phyloP scores from a whole-genome alignment of 2,329 filamentous ascomycete genomes.

The Fusarium miscanthi region DNA sequence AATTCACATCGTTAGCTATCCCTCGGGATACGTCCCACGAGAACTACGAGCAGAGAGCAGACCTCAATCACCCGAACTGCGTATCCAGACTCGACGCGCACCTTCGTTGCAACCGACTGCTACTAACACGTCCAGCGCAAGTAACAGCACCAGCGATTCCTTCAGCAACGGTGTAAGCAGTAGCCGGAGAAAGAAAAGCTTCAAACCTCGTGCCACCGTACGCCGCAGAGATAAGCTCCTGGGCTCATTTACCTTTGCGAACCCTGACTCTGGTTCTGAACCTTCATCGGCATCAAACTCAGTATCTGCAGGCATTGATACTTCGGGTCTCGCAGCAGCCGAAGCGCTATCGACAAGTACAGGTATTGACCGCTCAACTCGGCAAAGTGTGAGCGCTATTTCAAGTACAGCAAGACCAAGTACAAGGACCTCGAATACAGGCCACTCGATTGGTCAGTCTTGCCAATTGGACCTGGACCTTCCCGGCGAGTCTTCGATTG shows the following conservation, averaged over 20 bases:
- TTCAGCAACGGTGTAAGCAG: conserved; percentile 16
- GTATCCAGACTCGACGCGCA: conserved; percentile 24
- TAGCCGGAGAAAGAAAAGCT: conserved; percentile 42
- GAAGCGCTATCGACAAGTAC: conserved; percentile 18
- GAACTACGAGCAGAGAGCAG: conserved; percentile 52
- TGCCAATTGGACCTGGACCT: conserved; percentile 26
- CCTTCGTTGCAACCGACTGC: conserved; percentile 38
- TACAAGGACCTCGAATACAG: conserved; percentile 7
- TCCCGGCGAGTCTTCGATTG: conserved; percentile 35
- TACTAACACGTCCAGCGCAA: conserved; percentile 10
- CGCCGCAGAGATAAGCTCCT: conserved; percentile 34
- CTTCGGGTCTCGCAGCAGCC: conserved; percentile 25
- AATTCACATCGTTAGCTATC: conserved; percentile 57
- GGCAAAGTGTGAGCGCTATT: conserved; percentile 25
- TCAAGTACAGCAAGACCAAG: conserved; percentile 9
- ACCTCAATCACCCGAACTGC: conserved; percentile 26
- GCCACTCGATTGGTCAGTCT: conserved; percentile 24
- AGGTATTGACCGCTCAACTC: conserved; percentile 31
- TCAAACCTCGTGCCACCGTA: conserved; percentile 14
- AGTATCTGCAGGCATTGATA: conserved; percentile 2
- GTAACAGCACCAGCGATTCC: conserved; percentile 5
- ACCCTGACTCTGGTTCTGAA: conserved; percentile 24
- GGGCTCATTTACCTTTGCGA: conserved; percentile 15
- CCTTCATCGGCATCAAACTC: neutral
- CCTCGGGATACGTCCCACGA: conserved; percentile 57